These are phyloP conservation scores for Hypholoma fasciculare DNA, from an alignment of 768 basidiomycete genomes.

Conservation along the genomic window DNA sequence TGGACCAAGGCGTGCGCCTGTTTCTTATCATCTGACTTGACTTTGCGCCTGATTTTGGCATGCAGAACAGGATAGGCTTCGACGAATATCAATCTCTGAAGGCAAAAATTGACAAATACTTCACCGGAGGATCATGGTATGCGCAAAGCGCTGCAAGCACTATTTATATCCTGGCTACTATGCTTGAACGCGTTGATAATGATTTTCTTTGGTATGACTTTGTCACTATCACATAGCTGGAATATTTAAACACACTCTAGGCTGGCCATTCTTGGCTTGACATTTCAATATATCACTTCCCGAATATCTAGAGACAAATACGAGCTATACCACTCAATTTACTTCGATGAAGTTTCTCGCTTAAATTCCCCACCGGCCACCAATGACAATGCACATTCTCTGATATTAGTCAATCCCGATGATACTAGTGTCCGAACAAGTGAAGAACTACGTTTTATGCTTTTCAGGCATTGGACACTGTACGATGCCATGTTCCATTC, in stretches of 20 bases:
- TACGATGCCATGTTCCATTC: conserved; percentile 99
- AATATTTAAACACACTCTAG: conserved; percentile 35
- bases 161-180: conserved; percentile 86
- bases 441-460: conserved; percentile 91
- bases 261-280: conserved; percentile 92
- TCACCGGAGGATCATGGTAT: conserved; percentile 79
- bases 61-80: conserved; percentile 59
- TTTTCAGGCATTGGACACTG: conserved; percentile 96
- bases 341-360: conserved; percentile 89
- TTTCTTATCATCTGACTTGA: conserved; percentile 5
- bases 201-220: conserved; percentile 82
- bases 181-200: conserved; percentile 91
- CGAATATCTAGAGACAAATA: conserved; percentile 87
- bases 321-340: conserved; percentile 77
- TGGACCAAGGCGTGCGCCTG: conserved; percentile 43
- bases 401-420: conserved; percentile 70
- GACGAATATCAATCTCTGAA: conserved; percentile 70
- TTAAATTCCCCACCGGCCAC: conserved; percentile 68
- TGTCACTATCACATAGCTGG: background rate
- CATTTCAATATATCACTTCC: conserved; percentile 87
- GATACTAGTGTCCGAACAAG: conserved; percentile 79
- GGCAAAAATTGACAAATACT: conserved; percentile 75
- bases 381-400: conserved; percentile 30
- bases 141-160: conserved; percentile 90
- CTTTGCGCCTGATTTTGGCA: conserved; percentile 2